Evolutionary conservation across 208 protist genomes (phyloP).

Genomic region (Willaertia magna): DNA sequence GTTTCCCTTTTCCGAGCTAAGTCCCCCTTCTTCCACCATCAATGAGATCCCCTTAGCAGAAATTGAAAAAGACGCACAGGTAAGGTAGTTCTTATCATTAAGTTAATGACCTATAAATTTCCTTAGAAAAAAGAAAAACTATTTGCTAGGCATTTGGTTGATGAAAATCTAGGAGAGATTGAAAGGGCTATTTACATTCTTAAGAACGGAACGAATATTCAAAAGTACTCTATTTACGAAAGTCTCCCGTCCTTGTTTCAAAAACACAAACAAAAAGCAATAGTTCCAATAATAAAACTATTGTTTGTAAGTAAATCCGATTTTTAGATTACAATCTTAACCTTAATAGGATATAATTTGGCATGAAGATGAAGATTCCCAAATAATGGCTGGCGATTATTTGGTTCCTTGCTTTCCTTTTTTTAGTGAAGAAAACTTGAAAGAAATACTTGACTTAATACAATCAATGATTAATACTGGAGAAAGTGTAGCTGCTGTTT

Average conservation of each 20-base stretch:
- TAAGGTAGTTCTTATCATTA: background rate
- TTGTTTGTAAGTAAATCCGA: background rate
- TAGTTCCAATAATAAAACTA: background rate
- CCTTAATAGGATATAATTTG: background rate
- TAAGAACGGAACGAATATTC: background rate
- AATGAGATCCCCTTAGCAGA: background rate
- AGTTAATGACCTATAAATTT: background rate
- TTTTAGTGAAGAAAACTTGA: background rate
- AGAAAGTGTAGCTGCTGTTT: background rate
- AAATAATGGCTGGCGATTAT: background rate
- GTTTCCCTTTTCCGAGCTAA: background rate
- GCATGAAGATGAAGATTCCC: background rate
- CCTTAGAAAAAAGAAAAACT: background rate
- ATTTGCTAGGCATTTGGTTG: background rate
- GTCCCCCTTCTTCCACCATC: background rate
- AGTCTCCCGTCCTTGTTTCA: background rate
- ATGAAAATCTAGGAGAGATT: background rate
- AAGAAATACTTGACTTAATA: background rate
- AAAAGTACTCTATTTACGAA: background rate
- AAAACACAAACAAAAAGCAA: background rate
- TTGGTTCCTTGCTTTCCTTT: background rate
- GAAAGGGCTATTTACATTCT: background rate
- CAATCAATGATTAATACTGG: background rate
- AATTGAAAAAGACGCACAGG: background rate
- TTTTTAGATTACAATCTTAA: no score